Evolutionary conservation across 371 early-diverging fungal genomes (phyloP).

Genomic region (Rhizopus stolonifer): DNA sequence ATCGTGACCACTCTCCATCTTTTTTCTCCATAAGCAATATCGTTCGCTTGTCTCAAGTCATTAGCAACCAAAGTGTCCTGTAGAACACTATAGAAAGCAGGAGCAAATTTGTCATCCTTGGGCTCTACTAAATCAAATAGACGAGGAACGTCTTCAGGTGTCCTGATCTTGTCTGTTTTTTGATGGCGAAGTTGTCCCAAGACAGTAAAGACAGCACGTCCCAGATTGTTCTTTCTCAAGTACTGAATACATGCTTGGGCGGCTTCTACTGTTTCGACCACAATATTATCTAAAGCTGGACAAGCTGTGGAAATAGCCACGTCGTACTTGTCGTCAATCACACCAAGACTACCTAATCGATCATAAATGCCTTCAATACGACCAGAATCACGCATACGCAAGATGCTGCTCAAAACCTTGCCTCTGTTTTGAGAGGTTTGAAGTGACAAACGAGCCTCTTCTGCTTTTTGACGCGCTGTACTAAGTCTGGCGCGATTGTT

Average conservation of each 20-base stretch:
- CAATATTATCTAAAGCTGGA: slow-evolving; percentile 85
- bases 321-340: slow-evolving; percentile 94
- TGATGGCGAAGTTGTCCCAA: slow-evolving; percentile 74
- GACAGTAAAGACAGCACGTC: slow-evolving; percentile 90
- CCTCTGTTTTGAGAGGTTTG: slow-evolving; percentile 74
- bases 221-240: slow-evolving; percentile 84
- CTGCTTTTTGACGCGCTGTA: slow-evolving; percentile 61
- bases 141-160: slow-evolving; percentile 85
- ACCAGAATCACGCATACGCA: slow-evolving; percentile 80
- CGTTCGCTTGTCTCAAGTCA: slow-evolving; percentile 88
- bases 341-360: slow-evolving; percentile 95
- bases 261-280: slow-evolving; percentile 93
- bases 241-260: slow-evolving; percentile 94
- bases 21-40: slow-evolving; percentile 82
- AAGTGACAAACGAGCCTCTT: slow-evolving; percentile 65
- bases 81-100: slow-evolving; percentile 92
- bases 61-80: slow-evolving; percentile 93
- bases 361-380: slow-evolving; percentile 89
- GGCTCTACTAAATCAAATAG: slow-evolving; percentile 92
- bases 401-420: slow-evolving; percentile 69
- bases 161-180: slow-evolving; percentile 53
- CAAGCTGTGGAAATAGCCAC: slow-evolving; percentile 96
- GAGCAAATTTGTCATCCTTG: slow-evolving; percentile 69
- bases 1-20: slow-evolving; percentile 96
- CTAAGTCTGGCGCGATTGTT: slow-evolving; percentile 35